Conservation (phyloP, 148 eudicot species). For the Talinum fruticosum region DNA sequence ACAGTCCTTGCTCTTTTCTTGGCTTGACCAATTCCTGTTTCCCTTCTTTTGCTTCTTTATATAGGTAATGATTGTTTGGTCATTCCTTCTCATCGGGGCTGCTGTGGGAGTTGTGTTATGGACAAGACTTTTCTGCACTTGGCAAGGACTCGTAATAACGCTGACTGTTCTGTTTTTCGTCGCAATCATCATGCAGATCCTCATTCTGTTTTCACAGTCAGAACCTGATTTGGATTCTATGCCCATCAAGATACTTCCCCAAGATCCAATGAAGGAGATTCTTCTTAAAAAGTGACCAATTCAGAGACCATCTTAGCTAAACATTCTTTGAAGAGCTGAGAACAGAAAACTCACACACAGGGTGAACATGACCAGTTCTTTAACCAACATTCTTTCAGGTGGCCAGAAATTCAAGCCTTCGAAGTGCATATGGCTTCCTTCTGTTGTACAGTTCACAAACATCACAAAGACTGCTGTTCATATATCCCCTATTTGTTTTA, state of each 20-base stretch:
- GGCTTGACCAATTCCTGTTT: not conserved
- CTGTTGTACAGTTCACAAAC: not conserved
- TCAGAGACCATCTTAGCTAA: not conserved
- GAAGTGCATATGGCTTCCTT: not conserved
- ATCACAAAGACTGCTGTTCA: not conserved
- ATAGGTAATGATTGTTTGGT: conserved; percentile 63
- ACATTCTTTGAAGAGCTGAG: not conserved
- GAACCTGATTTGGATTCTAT: conserved; percentile 36
- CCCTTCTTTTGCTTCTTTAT: not conserved
- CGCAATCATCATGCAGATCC: conserved; percentile 54
- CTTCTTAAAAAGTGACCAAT: conserved; percentile 42
- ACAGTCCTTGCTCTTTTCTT: too few species aligned
- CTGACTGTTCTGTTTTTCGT: conserved; percentile 37
- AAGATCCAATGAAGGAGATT: conserved; percentile 40
- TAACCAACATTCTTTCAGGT: not conserved
- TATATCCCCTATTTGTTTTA: too few species aligned
- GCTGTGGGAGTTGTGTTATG: conserved; percentile 36
- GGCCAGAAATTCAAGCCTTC: not conserved
- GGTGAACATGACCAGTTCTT: not conserved
- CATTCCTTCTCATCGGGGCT: conserved; percentile 38
- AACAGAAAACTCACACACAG: not conserved
- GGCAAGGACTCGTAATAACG: conserved; percentile 41
- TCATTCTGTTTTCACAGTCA: conserved; percentile 53
- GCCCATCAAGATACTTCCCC: conserved; percentile 31
- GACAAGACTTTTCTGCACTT: conserved; percentile 42